Evolutionary conservation across 2,329 filamentous ascomycete species (phyloP).

Genomic region (Pseudocercospora cruenta): DNA sequence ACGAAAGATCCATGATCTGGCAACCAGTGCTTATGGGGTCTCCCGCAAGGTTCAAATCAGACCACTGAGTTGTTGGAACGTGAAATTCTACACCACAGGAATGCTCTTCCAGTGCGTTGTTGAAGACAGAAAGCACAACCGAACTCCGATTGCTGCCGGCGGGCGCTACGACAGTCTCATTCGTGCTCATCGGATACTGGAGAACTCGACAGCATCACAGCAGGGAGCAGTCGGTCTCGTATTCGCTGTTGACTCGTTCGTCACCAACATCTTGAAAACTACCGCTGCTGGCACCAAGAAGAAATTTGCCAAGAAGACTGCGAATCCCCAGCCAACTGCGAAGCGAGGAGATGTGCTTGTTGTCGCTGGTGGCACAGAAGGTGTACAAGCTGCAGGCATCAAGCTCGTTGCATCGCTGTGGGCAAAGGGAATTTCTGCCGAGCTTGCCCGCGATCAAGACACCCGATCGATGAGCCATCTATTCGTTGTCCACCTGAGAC

Average conservation of each 20-base stretch:
- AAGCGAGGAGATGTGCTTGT: conserved; percentile 79
- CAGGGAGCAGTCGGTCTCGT: conserved; percentile 81
- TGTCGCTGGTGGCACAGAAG: conserved; percentile 71
- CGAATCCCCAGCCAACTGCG: conserved; percentile 16
- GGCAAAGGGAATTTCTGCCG: conserved; percentile 81
- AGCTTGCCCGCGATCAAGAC: conserved; percentile 71
- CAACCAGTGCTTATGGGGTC: conserved; percentile 72
- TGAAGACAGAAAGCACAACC: conserved; percentile 74
- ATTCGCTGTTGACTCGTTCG: conserved; percentile 82
- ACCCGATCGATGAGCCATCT: conserved; percentile 52
- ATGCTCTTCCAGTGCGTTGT: conserved; percentile 89
- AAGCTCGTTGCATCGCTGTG: conserved; percentile 79
- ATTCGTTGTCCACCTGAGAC: conserved; percentile 89
- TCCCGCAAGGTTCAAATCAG: conserved; percentile 79
- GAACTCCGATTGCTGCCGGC: conserved; percentile 73
- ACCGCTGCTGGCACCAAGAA: conserved; percentile 23
- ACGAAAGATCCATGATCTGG: conserved; percentile 73
- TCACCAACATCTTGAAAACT: conserved; percentile 59
- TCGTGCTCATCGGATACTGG: conserved; percentile 74
- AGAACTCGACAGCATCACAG: conserved; percentile 51
- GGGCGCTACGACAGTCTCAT: conserved; percentile 92
- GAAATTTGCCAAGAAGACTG: conserved; percentile 26
- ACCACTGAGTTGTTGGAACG: conserved; percentile 84
- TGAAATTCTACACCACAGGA: conserved; percentile 84
- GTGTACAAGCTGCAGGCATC: conserved; percentile 75